Conservation (phyloP, 805 yeast genomes). For the Starmerella apicola region DNA sequence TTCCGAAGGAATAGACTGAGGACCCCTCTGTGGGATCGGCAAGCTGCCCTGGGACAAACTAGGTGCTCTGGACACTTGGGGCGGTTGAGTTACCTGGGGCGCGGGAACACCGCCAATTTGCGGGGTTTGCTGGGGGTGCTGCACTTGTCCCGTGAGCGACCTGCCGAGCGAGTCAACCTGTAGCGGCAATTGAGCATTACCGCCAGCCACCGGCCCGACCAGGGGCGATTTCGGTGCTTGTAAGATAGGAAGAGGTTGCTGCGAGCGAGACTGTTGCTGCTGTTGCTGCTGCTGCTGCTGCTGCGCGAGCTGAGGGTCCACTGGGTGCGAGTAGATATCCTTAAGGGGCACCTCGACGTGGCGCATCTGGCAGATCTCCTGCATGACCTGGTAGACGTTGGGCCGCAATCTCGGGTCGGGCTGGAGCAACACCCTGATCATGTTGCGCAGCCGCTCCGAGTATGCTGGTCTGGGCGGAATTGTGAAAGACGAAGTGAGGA, state of each 20-base stretch:
- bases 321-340: conserved; percentile 21
- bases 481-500: conserved; percentile 67
- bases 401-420: conserved; percentile 78
- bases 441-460: conserved; percentile 57
- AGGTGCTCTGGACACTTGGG: neutral
- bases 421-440: conserved; percentile 67
- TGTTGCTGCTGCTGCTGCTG: neutral
- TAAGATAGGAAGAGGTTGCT: neutral
- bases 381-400: conserved; percentile 66
- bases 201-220: too few relatives aligned
- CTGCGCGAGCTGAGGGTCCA: neutral
- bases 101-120: neutral
- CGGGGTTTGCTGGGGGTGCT: neutral
- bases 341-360: conserved; percentile 41
- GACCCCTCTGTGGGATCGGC: neutral
- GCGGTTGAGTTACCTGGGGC: neutral
- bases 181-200: too few relatives aligned
- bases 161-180: neutral
- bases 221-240: too few relatives aligned
- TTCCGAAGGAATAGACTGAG: neutral
- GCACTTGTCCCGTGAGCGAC: neutral
- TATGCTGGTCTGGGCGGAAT: conserved; percentile 60
- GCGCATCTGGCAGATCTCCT: conserved; percentile 49
- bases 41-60: neutral
- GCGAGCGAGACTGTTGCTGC: neutral